Conservation (phyloP, 805 yeast genomes). For the Lipomyces yamanashiensis region DNA sequence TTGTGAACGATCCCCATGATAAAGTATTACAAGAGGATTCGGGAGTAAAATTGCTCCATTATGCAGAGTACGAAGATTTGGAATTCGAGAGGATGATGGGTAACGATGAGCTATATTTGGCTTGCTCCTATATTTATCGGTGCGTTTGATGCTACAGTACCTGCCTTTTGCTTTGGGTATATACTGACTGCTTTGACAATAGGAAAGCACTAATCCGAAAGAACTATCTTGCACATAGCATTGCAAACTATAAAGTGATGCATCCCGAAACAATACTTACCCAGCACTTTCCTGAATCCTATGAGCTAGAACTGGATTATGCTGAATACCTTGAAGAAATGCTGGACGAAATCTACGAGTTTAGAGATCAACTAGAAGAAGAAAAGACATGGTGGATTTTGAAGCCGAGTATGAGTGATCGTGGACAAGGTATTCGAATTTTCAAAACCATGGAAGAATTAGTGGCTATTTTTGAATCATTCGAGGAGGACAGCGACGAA, state of each 20-base stretch:
- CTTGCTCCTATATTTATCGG: conserved; percentile 78
- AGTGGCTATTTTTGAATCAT: conserved; percentile 80
- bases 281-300: conserved; percentile 72
- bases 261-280: conserved; percentile 68
- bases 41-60: conserved; percentile 61
- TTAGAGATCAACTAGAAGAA: conserved; percentile 75
- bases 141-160: background rate
- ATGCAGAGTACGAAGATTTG: conserved; percentile 87
- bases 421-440: conserved; percentile 91
- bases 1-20: conserved; percentile 38
- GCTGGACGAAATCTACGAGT: conserved; percentile 87
- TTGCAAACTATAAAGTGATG: conserved; percentile 74
- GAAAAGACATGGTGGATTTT: conserved; percentile 69
- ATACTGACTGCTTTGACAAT: background rate
- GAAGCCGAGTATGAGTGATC: conserved; percentile 96
- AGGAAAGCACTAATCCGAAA: conserved; percentile 90
- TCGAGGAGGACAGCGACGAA: conserved; percentile 72
- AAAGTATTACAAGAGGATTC: conserved; percentile 38
- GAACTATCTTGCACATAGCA: conserved; percentile 83
- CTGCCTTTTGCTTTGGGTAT: background rate
- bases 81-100: conserved; percentile 68
- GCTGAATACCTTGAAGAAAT: conserved; percentile 96
- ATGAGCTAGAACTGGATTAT: conserved; percentile 84
- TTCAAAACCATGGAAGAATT: conserved; percentile 79
- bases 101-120: conserved; percentile 56